phyloP scores from a whole-genome alignment of 179 eudicot species.

The Pouteria campechiana region DNA sequence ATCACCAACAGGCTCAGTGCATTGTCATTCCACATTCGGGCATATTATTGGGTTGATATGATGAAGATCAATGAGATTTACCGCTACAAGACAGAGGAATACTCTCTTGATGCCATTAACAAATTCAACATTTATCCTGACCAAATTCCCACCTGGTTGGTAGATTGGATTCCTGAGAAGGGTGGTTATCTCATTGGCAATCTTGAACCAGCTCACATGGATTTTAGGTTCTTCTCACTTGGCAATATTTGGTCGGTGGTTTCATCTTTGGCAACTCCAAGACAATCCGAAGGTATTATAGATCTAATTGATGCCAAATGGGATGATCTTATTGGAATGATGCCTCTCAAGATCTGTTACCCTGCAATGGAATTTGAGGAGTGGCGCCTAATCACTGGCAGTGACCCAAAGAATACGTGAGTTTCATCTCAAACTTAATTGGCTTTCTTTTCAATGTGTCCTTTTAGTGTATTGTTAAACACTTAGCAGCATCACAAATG shows the following conservation, averaged over 20 bases:
- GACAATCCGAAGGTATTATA: conserved; percentile 65
- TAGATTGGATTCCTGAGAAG: conserved; percentile 87
- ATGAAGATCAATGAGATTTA: conserved; percentile 87
- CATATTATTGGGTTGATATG: conserved; percentile 92
- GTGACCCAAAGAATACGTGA: conserved; percentile 96
- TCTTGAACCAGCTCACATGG: conserved; percentile 99
- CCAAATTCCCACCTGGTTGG: conserved; percentile 88
- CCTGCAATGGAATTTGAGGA: conserved; percentile 82
- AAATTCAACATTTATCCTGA: conserved; percentile 96
- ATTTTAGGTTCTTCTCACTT: conserved; percentile 86
- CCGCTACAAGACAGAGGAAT: conserved; percentile 91
- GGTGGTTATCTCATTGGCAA: conserved; percentile 95
- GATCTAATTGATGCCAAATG: conserved; percentile 83
- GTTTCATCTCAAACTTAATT: conserved; percentile 15
- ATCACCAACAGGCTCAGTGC: conserved; percentile 86
- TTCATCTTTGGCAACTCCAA: conserved; percentile 87
- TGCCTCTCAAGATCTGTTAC: conserved; percentile 89
- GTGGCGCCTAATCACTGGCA: conserved; percentile 90
- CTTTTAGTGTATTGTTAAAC: too few species aligned
- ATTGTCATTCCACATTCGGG: conserved; percentile 89
- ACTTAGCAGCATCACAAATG: too few species aligned
- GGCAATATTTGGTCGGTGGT: conserved; percentile 89
- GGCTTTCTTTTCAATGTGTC: too few species aligned
- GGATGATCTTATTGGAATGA: conserved; percentile 73
- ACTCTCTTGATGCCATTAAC: conserved; percentile 77